Conservation (phyloP, 2,329 filamentous ascomycete species). For the Coleophoma crateriformis region DNA sequence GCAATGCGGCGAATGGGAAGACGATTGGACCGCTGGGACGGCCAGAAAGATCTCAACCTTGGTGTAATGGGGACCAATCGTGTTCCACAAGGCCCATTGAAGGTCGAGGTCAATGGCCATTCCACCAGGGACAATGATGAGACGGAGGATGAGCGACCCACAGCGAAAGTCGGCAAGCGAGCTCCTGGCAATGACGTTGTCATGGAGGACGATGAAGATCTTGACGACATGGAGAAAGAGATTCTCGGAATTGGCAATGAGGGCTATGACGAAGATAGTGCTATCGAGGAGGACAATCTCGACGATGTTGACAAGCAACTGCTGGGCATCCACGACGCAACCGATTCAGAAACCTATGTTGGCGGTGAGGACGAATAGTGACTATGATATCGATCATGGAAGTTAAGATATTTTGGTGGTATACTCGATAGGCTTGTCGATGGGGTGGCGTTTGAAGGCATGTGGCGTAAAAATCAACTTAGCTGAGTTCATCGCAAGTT, state of each 20-base stretch:
- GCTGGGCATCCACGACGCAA: conserved; percentile 24
- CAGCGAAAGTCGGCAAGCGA: conserved; percentile 23
- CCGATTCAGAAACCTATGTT: conserved; percentile 24
- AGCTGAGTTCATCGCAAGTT: too few species aligned
- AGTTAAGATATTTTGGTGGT: neutral
- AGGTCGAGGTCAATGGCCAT: conserved; percentile 11
- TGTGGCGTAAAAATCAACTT: neutral
- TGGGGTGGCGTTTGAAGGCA: neutral
- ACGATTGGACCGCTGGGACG: conserved; percentile 66
- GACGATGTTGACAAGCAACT: conserved; percentile 40
- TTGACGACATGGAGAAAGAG: conserved; percentile 51
- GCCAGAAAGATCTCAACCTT: conserved; percentile 23
- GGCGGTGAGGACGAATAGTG: conserved; percentile 24
- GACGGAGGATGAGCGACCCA: conserved; percentile 27
- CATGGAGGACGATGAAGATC: conserved; percentile 34
- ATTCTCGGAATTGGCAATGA: conserved; percentile 40
- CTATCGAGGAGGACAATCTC: conserved; percentile 34
- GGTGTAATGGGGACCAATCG: conserved; percentile 25
- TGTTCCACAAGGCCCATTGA: conserved; percentile 10
- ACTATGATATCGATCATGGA: neutral
- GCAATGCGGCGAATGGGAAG: conserved; percentile 58
- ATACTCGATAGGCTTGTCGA: neutral
- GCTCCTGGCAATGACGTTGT: neutral
- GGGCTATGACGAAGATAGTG: conserved; percentile 34
- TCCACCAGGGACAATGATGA: conserved; percentile 20